Base-by-base conservation (phyloP, 176 grass and related monocot species). In the Guadua angustifolia region DNA sequence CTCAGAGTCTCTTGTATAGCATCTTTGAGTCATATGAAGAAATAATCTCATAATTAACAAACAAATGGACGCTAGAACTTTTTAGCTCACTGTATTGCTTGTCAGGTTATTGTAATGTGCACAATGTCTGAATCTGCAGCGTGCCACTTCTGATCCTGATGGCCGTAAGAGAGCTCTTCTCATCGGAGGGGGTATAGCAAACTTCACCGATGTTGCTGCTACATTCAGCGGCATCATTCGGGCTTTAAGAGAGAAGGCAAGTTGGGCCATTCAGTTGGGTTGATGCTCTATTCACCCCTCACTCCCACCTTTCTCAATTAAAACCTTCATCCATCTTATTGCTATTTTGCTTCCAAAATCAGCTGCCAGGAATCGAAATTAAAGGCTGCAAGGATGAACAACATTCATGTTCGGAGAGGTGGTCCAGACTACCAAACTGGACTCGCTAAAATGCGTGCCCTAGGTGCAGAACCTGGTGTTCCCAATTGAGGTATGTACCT, bases 361-460 rank as follows among this genome's bases (percentile, higher is more conserved):
- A n/a, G 73, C 11, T 78, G 55, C 17, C 79, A 98, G 95, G 92
- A 98, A 86, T 89, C 92, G 19, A 99, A 99, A 82, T 81, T 99
- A 58, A 94, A 99, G 77, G 93, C 96, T 78, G 82, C 96, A 51
- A 85, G 93, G 69, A 88, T 99, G 93, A 88, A 91, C 84, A 94
- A n/a, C n/a, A n/a, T 99, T 80, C 95, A 89, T 63, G 96, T 99
- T 55, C 82, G 96, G 81, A 90, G 96, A 87, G 96, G 96, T 38
- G 96, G 96, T 73, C 96, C 96, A 4, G 95, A 99, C 71, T 99
- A 95, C 82, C 96, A 95, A 73, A 92, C 89, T 50, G 96, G 96
- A 2, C 96, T 99, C 4, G 89, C 96, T 1, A 99, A 99, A 89
- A 99, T 99, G 96, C 85, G 96, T 17, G 42, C 91, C 9, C 89